phyloP scores from a whole-genome alignment of 768 basidiomycete species.

The Tricholomella constricta region DNA sequence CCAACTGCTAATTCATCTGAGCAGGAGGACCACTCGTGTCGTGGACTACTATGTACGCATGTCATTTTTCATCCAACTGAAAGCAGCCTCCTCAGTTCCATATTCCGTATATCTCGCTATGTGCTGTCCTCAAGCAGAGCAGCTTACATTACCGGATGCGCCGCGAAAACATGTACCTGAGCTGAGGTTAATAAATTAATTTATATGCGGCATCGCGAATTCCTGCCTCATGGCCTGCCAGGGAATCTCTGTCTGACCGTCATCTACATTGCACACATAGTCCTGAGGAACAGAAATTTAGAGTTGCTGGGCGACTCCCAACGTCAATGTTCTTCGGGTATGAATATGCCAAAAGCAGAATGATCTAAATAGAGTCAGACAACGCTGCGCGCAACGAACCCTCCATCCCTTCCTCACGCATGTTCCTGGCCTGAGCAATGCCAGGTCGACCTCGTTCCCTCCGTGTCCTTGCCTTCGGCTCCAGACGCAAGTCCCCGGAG shows the following conservation, averaged over 20 bases:
- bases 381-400: constrained; percentile 8
- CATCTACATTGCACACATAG: background rate
- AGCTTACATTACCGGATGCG: background rate
- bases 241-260: background rate
- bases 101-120: background rate
- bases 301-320: no score
- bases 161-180: no score
- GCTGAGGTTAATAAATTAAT: background rate
- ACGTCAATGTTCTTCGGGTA: background rate
- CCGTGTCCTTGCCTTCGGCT: constrained; percentile 52
- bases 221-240: background rate
- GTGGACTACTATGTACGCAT: background rate
- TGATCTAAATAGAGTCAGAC: constrained; percentile 20
- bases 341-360: constrained; percentile 12
- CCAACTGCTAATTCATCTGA: background rate
- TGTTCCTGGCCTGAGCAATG: constrained; percentile 41
- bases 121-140: background rate
- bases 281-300: background rate
- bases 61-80: background rate
- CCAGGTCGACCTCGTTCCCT: constrained; percentile 56
- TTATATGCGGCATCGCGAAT: background rate
- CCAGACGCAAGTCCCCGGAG: constrained; percentile 47
- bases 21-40: background rate
- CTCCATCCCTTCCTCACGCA: constrained; percentile 1
- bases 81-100: background rate